Conservation (phyloP, 2,329 filamentous ascomycete genomes). For the Phaeomoniella chlamydospora region DNA sequence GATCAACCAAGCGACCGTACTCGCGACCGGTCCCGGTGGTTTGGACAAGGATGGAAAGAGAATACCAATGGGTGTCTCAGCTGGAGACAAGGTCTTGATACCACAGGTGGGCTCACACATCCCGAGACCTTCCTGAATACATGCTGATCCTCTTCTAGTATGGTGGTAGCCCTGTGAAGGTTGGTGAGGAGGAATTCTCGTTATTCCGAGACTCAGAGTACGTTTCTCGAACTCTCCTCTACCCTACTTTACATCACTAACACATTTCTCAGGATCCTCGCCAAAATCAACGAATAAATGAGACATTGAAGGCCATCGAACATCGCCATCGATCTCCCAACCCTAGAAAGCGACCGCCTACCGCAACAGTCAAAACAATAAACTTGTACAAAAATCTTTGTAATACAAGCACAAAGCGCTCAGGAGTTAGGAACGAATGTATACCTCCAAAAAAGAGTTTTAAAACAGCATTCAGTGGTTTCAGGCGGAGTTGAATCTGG, state of each 20-base stretch:
- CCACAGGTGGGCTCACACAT: slow-evolving; percentile 78
- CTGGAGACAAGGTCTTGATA: slow-evolving; percentile 89
- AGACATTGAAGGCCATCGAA: background rate
- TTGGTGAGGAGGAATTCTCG: slow-evolving; percentile 90
- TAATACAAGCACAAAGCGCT: background rate
- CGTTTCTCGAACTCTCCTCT: slow-evolving; percentile 25
- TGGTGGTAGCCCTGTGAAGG: slow-evolving; percentile 89
- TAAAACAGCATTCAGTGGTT: too few relatives aligned
- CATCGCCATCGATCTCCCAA: too few relatives aligned
- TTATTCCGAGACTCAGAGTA: slow-evolving; percentile 98
- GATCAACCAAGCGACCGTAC: slow-evolving; percentile 91
- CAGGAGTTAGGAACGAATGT: background rate
- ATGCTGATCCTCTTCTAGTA: too few relatives aligned
- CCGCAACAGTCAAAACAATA: background rate
- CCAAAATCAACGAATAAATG: slow-evolving; percentile 94
- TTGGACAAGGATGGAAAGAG: slow-evolving; percentile 82
- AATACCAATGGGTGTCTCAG: slow-evolving; percentile 64
- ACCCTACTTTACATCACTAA: background rate
- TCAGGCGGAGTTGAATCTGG: too few relatives aligned
- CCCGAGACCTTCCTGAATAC: too few relatives aligned
- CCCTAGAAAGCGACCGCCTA: too few relatives aligned
- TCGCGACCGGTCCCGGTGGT: slow-evolving; percentile 83
- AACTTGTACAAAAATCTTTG: background rate
- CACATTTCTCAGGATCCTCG: slow-evolving; percentile 56
- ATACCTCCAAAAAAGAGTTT: background rate